phyloP scores from a whole-genome alignment of 345 rosid genomes.

The Eucalyptus sideroxylon region DNA sequence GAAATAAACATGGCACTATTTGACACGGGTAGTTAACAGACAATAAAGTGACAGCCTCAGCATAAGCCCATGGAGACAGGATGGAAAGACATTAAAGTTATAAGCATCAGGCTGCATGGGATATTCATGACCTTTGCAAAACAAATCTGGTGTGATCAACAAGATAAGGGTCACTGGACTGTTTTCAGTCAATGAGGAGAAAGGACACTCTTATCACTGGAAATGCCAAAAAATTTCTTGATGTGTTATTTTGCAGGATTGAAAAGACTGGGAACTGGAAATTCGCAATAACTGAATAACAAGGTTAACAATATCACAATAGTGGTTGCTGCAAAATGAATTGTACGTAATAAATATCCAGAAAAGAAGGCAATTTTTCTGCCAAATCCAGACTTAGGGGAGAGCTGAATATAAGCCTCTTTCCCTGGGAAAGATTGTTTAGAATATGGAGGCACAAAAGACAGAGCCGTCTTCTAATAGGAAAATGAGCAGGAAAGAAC shows the following conservation, averaged over 20 bases:
- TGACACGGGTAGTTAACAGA: neutral
- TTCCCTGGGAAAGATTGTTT: neutral
- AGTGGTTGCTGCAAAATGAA: neutral
- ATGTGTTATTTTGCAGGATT: neutral
- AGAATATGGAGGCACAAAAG: neutral
- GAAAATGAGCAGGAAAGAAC: neutral
- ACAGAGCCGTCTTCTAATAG: neutral
- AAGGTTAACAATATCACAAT: neutral
- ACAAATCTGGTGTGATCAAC: neutral
- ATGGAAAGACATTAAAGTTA: neutral
- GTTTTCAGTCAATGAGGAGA: neutral
- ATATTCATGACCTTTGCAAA: neutral
- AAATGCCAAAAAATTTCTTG: neutral
- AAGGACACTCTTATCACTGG: neutral
- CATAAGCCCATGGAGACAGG: neutral
- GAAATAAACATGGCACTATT: neutral
- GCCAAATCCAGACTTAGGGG: neutral
- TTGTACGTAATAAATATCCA: neutral
- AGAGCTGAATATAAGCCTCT: neutral
- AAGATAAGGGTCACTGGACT: neutral
- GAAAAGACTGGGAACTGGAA: neutral
- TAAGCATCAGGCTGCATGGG: neutral
- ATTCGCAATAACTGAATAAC: neutral
- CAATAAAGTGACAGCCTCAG: neutral
- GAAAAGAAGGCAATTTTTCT: neutral